Conservation (phyloP, 129 eudicot genomes). For the carrot (Daucus carota) region DNA sequence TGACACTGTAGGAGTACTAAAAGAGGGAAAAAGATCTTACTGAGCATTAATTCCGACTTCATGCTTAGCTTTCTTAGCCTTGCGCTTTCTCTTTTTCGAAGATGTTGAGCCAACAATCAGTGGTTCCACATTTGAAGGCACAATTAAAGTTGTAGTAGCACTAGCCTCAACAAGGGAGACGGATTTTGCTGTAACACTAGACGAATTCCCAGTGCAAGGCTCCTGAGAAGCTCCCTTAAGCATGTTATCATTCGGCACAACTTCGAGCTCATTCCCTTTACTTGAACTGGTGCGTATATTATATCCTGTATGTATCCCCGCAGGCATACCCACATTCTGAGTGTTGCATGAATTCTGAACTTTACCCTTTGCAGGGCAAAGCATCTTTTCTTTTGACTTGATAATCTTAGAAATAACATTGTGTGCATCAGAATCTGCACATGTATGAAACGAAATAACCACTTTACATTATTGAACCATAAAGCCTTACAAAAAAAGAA, state of each 20-base stretch:
- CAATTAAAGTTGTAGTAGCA: background rate
- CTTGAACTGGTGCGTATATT: background rate
- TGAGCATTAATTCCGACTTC: background rate
- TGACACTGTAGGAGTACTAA: background rate
- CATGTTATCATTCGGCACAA: background rate
- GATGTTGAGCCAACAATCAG: background rate
- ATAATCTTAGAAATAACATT: conserved; percentile 29
- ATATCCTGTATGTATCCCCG: background rate
- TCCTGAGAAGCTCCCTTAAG: background rate
- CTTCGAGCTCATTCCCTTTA: conserved; percentile 1
- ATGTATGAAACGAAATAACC: background rate
- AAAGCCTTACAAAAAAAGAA: background rate
- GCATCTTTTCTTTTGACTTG: conserved; percentile 28
- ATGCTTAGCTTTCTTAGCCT: background rate
- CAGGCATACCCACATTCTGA: background rate
- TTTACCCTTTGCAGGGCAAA: conserved; percentile 25
- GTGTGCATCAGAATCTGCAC: conserved; percentile 32
- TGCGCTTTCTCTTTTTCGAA: conserved; percentile 2
- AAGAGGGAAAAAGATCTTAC: background rate
- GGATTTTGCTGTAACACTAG: background rate
- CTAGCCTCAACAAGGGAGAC: background rate
- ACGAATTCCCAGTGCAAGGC: background rate
- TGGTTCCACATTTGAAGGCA: background rate
- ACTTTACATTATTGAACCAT: background rate
- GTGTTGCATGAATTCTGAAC: background rate